These are phyloP conservation scores for Sextonia rubra DNA, from an alignment of 164 flowering plant genomes.

Conservation along the genomic window DNA sequence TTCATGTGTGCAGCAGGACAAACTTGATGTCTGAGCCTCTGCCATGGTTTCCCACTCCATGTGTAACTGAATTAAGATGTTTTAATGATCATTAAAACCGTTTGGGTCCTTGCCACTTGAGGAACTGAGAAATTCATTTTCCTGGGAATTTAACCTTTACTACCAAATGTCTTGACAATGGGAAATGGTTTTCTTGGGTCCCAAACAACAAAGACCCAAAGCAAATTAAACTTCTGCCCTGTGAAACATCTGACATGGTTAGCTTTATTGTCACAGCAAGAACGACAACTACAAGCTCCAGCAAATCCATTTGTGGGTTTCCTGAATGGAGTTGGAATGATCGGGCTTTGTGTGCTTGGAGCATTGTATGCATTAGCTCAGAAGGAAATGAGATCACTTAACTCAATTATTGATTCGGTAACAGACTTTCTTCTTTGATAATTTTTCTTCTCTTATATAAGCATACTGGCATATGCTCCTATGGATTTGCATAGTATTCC, in stretches of 20 bases:
- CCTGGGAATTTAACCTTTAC: neutral
- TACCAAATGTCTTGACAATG: neutral
- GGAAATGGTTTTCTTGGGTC: neutral
- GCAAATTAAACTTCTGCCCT: no score
- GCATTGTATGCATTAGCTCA: constrained; percentile 62
- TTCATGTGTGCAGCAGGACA: constrained; percentile 3
- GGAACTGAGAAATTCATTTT: neutral
- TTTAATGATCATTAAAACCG: constrained; percentile 4
- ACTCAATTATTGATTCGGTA: constrained; percentile 8
- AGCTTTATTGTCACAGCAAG: constrained; percentile 31
- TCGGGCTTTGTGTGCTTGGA: constrained; percentile 68
- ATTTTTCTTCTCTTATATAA: no score
- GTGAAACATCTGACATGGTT: neutral
- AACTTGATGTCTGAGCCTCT: constrained; percentile 32
- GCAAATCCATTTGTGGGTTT: constrained; percentile 49
- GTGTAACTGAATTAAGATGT: neutral
- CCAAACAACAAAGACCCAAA: neutral
- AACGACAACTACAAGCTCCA: constrained; percentile 14
- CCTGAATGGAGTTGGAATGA: constrained; percentile 68
- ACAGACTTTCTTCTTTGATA: neutral
- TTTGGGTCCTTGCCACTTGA: neutral
- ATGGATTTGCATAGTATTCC: neutral
- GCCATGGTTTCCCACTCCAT: constrained; percentile 10
- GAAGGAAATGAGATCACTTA: constrained; percentile 49
- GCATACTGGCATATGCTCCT: neutral